Conservation (phyloP, 2,329 filamentous ascomycete species). For the Scedosporium dehoogii region DNA sequence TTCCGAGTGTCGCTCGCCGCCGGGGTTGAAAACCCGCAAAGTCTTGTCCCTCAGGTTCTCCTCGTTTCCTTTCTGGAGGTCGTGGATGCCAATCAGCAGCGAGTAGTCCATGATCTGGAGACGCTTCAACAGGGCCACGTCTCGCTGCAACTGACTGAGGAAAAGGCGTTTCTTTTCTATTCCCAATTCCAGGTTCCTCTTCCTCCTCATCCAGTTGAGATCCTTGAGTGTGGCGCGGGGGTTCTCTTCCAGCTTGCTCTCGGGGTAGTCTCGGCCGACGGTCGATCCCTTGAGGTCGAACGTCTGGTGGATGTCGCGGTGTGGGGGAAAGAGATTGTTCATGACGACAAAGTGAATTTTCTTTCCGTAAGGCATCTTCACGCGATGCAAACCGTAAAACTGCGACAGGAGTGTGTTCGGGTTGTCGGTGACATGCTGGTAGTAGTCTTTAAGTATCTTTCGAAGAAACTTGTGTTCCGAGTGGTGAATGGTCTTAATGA, state of each 20-base stretch:
- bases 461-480: conserved; percentile 81
- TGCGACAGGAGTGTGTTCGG: conserved; percentile 95
- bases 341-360: conserved; percentile 99
- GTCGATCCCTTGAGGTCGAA: conserved; percentile 97
- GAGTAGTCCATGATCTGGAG: conserved; percentile 99
- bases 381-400: conserved; percentile 92
- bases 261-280: conserved; percentile 80
- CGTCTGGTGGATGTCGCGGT: conserved; percentile 93
- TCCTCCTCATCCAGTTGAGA: conserved; percentile 85
- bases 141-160: conserved; percentile 75
- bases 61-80: conserved; percentile 81
- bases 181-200: conserved; percentile 79
- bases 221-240: conserved; percentile 92
- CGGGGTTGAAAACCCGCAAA: conserved; percentile 86
- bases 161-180: conserved; percentile 82
- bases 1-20: conserved; percentile 54
- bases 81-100: conserved; percentile 87
- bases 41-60: conserved; percentile 88
- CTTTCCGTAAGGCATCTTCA: conserved; percentile 95
- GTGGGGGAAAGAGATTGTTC: conserved; percentile 98
- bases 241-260: conserved; percentile 80
- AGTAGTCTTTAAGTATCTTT: conserved; percentile 83
- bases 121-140: conserved; percentile 77
- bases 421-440: conserved; percentile 83
- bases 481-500: conserved; percentile 99